Evolutionary conservation across 148 eudicot species (phyloP), one percentile per base, ranked within the genome.

Genomic region (Camellia sinensis): DNA sequence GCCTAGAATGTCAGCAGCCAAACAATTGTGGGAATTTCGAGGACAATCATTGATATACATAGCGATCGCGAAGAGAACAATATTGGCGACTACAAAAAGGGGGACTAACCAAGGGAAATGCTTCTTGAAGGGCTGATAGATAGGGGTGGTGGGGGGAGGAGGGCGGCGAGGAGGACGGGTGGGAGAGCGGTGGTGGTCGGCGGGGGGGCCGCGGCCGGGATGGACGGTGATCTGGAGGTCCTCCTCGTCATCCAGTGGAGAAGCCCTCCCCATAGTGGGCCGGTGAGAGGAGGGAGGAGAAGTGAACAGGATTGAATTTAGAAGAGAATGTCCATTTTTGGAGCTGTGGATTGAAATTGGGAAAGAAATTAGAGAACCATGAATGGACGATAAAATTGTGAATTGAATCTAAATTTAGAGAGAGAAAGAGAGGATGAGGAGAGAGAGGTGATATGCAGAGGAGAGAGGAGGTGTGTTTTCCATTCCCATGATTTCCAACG

Each of bases 1-100:
- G 54, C 91, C 94, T 21, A 93, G 84, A 62, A 79, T 62, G 6
- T 54, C 6, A 1, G 69, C 83, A 12, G 81, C 89, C 60, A 86
- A 60, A 76, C 97, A 94, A 15, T 82, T 70, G 3, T 13, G 1
- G 9, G 84, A 86, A 74, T 84, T 41, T 45, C 67, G 74, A 17
- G 98, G 98, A 46, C 97, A 95, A 82, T 95, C 65, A 63, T 95
- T 93, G 8, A 90, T 63, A 80, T 76, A 88, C 97, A 95, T 93
- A 18, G 89, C 78, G 2, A 85, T 17, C 7, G 87, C 6, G 64
- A 95, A 95, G 75, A 95, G 61, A 3, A 21, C 73, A 21, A 87
- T 52, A 46, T 91, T 91, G 74, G 73, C 80, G 3, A 74, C 44
- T 41, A 88, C 83, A 37, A 91, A 78, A 22, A 77, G 4, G 22